Evolutionary conservation across 441 rosid species (phyloP).

Genomic region (Mallotus japonicus): DNA sequence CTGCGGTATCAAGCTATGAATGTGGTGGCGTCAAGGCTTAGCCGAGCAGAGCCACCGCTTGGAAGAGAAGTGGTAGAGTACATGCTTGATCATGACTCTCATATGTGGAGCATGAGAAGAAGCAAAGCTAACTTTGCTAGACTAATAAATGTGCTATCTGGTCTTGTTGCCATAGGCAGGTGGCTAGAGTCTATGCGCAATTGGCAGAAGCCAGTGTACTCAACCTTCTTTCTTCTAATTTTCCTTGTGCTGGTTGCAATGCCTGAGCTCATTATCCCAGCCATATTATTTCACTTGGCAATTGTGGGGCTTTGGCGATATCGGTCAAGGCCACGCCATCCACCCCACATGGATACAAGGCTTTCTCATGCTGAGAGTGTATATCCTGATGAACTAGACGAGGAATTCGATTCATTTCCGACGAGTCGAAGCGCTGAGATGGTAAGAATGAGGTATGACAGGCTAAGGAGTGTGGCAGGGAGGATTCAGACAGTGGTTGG

Average conservation of each 20-base stretch:
- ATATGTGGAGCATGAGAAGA: constrained; percentile 60
- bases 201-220: constrained; percentile 44
- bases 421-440: constrained; percentile 31
- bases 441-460: constrained; percentile 45
- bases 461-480: constrained; percentile 51
- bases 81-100: constrained; percentile 55
- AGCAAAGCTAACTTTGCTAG: constrained; percentile 53
- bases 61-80: constrained; percentile 60
- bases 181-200: constrained; percentile 44
- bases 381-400: constrained; percentile 38
- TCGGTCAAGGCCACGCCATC: constrained; percentile 44
- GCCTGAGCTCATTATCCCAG: constrained; percentile 34
- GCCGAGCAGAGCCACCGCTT: constrained; percentile 45
- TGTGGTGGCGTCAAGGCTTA: constrained; percentile 27
- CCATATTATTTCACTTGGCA: constrained; percentile 29
- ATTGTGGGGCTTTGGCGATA: constrained; percentile 35
- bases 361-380: constrained; percentile 36
- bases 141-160: constrained; percentile 34
- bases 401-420: constrained; percentile 46
- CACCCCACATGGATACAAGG: constrained; percentile 46
- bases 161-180: constrained; percentile 28
- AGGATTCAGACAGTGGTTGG: constrained; percentile 40
- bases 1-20: constrained; percentile 35
- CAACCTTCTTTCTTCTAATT: constrained; percentile 28
- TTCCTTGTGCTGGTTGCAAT: constrained; percentile 30